Evolutionary conservation across 495 filamentous ascomycete genomes (phyloP).

Genomic region (Aspergillus egyptiacus): DNA sequence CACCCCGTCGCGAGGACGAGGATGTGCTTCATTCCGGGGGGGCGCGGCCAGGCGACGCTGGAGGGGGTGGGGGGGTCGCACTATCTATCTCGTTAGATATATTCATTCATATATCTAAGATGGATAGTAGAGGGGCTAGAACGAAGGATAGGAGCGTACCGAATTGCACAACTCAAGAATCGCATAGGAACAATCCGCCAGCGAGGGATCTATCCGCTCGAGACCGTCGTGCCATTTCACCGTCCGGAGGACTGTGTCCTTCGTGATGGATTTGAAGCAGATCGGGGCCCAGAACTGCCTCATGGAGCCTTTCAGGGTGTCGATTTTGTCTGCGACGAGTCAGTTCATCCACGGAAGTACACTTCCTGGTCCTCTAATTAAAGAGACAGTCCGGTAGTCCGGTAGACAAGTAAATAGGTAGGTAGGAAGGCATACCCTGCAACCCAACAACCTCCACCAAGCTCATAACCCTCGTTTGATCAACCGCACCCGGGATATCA

Average conservation of each 20-base stretch:
- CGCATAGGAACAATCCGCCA: slow-evolving; percentile 14
- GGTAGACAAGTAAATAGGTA: no score
- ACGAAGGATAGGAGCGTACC: background rate
- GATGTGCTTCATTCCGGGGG: slow-evolving; percentile 8
- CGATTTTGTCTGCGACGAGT: background rate
- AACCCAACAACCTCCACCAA: slow-evolving; percentile 6
- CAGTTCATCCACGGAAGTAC: background rate
- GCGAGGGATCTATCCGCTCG: background rate
- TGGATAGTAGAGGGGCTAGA: background rate
- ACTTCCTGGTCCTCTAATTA: no score
- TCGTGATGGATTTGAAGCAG: background rate
- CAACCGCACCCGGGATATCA: slow-evolving; percentile 11
- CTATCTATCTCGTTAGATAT: background rate
- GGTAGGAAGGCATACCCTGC: slow-evolving; percentile 1
- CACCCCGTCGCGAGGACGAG: slow-evolving; percentile 10
- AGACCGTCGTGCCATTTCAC: slow-evolving; percentile 8
- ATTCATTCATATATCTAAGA: background rate
- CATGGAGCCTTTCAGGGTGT: slow-evolving; percentile 13
- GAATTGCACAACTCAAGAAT: slow-evolving; percentile 9
- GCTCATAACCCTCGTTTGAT: slow-evolving; percentile 7
- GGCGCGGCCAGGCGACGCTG: slow-evolving; percentile 10
- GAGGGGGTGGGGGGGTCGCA: slow-evolving; percentile 1
- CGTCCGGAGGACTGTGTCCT: slow-evolving; percentile 4
- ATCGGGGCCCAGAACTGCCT: slow-evolving; percentile 14
- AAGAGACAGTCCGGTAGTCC: no score